phyloP scores from a whole-genome alignment of 2,329 filamentous ascomycete species.

The Hirsutella rhossiliensis region DNA sequence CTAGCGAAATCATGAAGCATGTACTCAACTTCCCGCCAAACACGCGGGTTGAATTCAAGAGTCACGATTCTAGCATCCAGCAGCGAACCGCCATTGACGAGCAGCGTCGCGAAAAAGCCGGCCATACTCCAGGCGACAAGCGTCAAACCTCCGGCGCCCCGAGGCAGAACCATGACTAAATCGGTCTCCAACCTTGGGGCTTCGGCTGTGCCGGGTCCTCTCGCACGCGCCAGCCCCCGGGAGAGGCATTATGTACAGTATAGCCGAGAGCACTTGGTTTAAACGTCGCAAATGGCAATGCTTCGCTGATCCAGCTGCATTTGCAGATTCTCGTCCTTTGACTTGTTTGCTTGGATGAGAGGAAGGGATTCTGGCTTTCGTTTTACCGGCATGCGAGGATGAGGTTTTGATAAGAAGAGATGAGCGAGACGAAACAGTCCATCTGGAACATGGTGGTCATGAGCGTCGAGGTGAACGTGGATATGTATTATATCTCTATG shows the following conservation, averaged over 20 bases:
- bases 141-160: slow-evolving; percentile 17
- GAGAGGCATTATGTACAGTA: slow-evolving; percentile 1
- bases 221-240: neutral
- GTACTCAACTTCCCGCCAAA: slow-evolving; percentile 76
- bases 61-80: slow-evolving; percentile 89
- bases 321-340: neutral
- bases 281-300: neutral
- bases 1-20: slow-evolving; percentile 86
- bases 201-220: neutral
- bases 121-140: slow-evolving; percentile 33
- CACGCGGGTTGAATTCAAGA: slow-evolving; percentile 90
- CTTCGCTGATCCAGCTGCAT: neutral
- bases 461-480: neutral
- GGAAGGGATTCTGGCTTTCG: neutral
- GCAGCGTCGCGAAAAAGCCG: slow-evolving; percentile 72
- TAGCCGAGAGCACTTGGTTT: slow-evolving; percentile 1
- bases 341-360: neutral
- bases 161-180: slow-evolving; percentile 21
- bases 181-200: neutral
- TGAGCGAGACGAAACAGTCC: neutral
- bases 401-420: neutral
- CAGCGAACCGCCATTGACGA: slow-evolving; percentile 86
- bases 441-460: slow-evolving; percentile 1
- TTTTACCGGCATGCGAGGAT: neutral
- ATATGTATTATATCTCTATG: slow-evolving; percentile 1